Evolutionary conservation across 345 rosid species (phyloP).

Genomic region (Trapa bicornis): DNA sequence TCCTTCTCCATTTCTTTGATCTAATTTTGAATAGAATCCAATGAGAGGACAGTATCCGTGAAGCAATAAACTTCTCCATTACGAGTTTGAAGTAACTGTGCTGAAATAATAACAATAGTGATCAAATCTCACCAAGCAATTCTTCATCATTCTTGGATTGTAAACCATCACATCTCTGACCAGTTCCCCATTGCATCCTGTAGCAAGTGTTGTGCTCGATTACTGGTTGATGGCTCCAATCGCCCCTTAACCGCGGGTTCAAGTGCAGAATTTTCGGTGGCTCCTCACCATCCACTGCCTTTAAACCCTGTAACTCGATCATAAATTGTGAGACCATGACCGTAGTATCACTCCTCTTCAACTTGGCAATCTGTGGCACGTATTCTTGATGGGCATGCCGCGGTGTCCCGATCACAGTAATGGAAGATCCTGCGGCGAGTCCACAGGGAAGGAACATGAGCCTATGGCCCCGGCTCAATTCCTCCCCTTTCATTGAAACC

Average conservation of each 20-base stretch:
- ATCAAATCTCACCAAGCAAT: conserved; percentile 48
- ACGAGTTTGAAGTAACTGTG: not conserved
- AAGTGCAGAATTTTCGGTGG: conserved; percentile 92
- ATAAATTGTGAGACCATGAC: conserved; percentile 86
- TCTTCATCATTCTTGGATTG: conserved; percentile 70
- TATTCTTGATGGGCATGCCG: conserved; percentile 69
- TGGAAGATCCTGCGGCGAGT: conserved; percentile 88
- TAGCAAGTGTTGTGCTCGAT: conserved; percentile 98
- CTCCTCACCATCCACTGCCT: conserved; percentile 87
- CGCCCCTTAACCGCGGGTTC: conserved; percentile 89
- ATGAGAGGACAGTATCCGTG: not conserved
- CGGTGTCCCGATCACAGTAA: conserved; percentile 83
- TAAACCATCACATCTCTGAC: conserved; percentile 89
- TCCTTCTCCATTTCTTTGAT: not conserved
- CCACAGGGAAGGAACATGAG: conserved; percentile 95
- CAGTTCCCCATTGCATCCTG: conserved; percentile 98
- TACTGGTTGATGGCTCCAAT: conserved; percentile 76
- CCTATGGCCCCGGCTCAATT: conserved; percentile 45
- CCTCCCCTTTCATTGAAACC: conserved; percentile 63
- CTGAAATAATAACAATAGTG: not conserved
- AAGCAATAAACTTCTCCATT: not conserved
- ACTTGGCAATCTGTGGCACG: conserved; percentile 58
- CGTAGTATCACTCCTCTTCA: conserved; percentile 34
- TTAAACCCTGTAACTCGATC: conserved; percentile 90
- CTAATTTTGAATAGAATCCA: not conserved